These are phyloP conservation scores for Penicillium waksmanii DNA, from an alignment of 495 filamentous ascomycete species.

Conservation along the genomic window DNA sequence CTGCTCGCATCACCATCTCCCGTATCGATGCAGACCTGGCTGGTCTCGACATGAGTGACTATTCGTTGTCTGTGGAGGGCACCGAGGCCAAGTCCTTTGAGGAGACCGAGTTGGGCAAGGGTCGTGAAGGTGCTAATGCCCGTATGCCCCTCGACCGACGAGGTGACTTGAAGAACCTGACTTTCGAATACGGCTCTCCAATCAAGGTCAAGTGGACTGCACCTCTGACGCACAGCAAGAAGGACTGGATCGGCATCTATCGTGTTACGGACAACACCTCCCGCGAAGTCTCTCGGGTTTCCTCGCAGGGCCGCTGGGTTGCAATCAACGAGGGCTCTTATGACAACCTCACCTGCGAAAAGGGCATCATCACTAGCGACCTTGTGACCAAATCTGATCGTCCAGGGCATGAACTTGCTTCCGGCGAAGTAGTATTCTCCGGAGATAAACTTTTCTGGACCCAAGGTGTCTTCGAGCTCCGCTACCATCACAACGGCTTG, in stretches of 20 bases:
- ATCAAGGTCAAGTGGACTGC: slow-evolving; percentile 93
- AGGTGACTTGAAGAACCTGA: slow-evolving; percentile 69
- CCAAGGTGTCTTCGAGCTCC: slow-evolving; percentile 91
- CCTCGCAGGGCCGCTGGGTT: slow-evolving; percentile 89
- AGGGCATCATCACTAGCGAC: slow-evolving; percentile 77
- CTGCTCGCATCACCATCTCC: slow-evolving; percentile 83
- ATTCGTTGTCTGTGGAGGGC: slow-evolving; percentile 74
- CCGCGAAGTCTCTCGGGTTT: slow-evolving; percentile 78
- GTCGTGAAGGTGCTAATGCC: slow-evolving; percentile 54
- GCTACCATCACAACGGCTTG: slow-evolving; percentile 93
- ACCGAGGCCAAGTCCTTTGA: slow-evolving; percentile 58
- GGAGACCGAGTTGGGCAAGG: slow-evolving; percentile 47
- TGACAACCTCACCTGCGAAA: slow-evolving; percentile 74
- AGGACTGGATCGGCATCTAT: slow-evolving; percentile 95
- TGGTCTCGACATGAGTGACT: slow-evolving; percentile 82
- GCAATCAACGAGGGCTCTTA: slow-evolving; percentile 76
- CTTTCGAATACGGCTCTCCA: slow-evolving; percentile 87
- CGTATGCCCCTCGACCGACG: slow-evolving; percentile 53
- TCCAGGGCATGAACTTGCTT: slow-evolving; percentile 40
- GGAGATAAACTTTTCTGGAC: slow-evolving; percentile 98
- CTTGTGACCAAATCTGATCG: slow-evolving; percentile 53
- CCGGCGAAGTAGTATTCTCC: slow-evolving; percentile 83
- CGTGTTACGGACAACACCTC: slow-evolving; percentile 90
- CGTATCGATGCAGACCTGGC: slow-evolving; percentile 80
- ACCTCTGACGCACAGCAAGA: slow-evolving; percentile 85